Percentiles rank a stretch among this genome's conserved stretches.
These are phyloP conservation scores for Brassica incana DNA, from an alignment of 345 rosid genomes.

Conservation along the genomic window DNA sequence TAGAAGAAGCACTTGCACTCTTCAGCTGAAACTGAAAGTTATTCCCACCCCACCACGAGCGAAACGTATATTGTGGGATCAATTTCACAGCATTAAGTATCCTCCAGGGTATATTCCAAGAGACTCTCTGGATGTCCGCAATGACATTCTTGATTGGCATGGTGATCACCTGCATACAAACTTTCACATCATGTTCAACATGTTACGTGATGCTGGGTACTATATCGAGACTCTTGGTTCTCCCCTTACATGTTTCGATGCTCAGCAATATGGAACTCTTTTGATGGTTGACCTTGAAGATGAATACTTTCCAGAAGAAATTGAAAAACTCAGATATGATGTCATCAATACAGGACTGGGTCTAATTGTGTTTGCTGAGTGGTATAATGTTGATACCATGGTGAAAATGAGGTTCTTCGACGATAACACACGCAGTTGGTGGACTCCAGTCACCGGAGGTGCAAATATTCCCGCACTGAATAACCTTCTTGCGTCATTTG, in stretches of 20 bases:
- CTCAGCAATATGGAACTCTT: slow-evolving; percentile 89
- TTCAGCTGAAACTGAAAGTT: slow-evolving; percentile 80
- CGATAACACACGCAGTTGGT: slow-evolving; percentile 97
- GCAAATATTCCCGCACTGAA: slow-evolving; percentile 94
- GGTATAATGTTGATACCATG: slow-evolving; percentile 98
- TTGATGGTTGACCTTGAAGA: slow-evolving; percentile 96
- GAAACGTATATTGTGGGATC: slow-evolving; percentile 94
- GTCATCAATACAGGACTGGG: slow-evolving; percentile 81
- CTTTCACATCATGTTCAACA: slow-evolving; percentile 91
- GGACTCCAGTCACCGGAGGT: slow-evolving; percentile 99
- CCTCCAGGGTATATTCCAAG: slow-evolving; percentile 99
- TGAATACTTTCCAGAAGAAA: slow-evolving; percentile 90
- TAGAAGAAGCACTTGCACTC: slow-evolving; percentile 69
- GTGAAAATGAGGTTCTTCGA: slow-evolving; percentile 98
- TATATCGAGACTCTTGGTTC: slow-evolving; percentile 96
- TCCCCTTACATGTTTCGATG: slow-evolving; percentile 94
- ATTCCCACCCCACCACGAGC: slow-evolving; percentile 88
- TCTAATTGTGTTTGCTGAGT: slow-evolving; percentile 86
- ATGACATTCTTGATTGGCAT: slow-evolving; percentile 99
- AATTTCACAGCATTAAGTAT: slow-evolving; percentile 91
- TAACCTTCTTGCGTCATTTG: slow-evolving; percentile 92
- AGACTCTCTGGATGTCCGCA: slow-evolving; percentile 97
- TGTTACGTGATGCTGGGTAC: slow-evolving; percentile 89
- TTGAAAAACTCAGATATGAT: slow-evolving; percentile 82
- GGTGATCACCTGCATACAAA: slow-evolving; percentile 99